A percentile compares a stretch with the other conserved stretches of the same genome.
Evolutionary conservation across 2,329 filamentous ascomycete genomes (phyloP).

Genomic region (Tolypocladium endophyticum): DNA sequence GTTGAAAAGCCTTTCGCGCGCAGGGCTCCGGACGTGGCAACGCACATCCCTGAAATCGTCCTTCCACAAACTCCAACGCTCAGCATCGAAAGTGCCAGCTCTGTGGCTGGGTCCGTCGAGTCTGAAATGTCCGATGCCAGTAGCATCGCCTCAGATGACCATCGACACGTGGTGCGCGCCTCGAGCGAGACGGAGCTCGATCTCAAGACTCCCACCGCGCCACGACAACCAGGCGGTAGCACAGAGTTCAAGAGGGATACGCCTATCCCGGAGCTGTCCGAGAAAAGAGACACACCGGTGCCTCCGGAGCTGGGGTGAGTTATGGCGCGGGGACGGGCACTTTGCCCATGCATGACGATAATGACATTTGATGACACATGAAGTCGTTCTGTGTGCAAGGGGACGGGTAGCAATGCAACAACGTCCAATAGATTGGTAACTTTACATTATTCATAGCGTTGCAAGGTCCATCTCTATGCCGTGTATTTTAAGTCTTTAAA

Average conservation of each 20-base stretch:
- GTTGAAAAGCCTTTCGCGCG: neutral
- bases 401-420: neutral
- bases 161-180: conserved; percentile 11
- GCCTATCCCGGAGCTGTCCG: conserved; percentile 13
- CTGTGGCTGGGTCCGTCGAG: conserved; percentile 22
- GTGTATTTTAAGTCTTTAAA: neutral
- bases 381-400: neutral
- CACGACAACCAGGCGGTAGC: conserved; percentile 1
- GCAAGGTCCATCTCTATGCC: neutral
- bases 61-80: conserved; percentile 26
- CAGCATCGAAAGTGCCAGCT: conserved; percentile 27
- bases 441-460: neutral
- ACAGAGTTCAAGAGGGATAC: conserved; percentile 9
- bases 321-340: neutral
- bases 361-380: neutral
- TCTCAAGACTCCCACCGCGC: conserved; percentile 27
- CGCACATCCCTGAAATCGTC: conserved; percentile 5
- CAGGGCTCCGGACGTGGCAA: conserved; percentile 9
- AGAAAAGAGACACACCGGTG: conserved; percentile 2
- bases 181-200: conserved; percentile 23
- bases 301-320: neutral
- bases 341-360: neutral
- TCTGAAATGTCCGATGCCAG: conserved; percentile 40
- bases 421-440: neutral
- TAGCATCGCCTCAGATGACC: conserved; percentile 26